These are phyloP conservation scores for Xylariaceae sp. DNA, from an alignment of 2,329 filamentous ascomycete species.

Conservation along the genomic window DNA sequence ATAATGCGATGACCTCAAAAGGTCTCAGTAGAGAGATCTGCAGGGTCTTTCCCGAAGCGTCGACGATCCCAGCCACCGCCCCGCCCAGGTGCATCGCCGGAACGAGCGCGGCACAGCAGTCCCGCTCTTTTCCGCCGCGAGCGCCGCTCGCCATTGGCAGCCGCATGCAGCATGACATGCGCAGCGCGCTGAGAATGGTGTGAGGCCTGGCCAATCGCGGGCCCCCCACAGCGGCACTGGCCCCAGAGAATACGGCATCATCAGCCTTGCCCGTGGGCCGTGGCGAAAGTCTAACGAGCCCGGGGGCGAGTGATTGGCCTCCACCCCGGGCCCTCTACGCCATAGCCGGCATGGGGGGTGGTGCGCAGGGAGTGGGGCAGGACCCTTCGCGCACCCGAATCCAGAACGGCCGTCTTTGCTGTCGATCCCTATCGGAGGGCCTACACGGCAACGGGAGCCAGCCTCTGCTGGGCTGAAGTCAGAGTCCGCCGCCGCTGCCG, in stretches of 20 bases:
- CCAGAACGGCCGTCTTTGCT: too few relatives aligned
- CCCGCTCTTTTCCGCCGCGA: too few relatives aligned
- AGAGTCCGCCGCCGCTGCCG: constrained; percentile 10
- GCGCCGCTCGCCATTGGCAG: constrained; percentile 15
- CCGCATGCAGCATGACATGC: constrained; percentile 18
- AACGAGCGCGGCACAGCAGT: too few relatives aligned
- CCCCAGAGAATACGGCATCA: constrained; percentile 19
- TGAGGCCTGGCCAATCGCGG: constrained; percentile 4
- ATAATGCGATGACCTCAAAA: constrained; percentile 26
- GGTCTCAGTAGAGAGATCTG: constrained; percentile 18
- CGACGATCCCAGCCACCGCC: too few relatives aligned
- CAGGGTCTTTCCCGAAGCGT: constrained; percentile 24
- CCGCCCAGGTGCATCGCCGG: too few relatives aligned
- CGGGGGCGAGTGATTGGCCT: constrained; percentile 18
- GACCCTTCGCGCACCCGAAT: too few relatives aligned
- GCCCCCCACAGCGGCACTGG: not conserved
- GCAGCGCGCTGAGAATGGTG: constrained; percentile 1
- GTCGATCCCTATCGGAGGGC: too few relatives aligned
- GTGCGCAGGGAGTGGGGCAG: too few relatives aligned
- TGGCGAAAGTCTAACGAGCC: constrained; percentile 19
- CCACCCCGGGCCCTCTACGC: constrained; percentile 17
- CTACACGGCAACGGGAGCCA: too few relatives aligned
- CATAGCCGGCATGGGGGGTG: constrained; percentile 16
- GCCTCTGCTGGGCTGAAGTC: constrained; percentile 17
- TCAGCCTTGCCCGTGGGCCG: constrained; percentile 21